A percentile compares a stretch with the other conserved stretches of the same genome.
Conservation (phyloP, 2,329 filamentous ascomycete species). For the Fusarium metavorans region DNA sequence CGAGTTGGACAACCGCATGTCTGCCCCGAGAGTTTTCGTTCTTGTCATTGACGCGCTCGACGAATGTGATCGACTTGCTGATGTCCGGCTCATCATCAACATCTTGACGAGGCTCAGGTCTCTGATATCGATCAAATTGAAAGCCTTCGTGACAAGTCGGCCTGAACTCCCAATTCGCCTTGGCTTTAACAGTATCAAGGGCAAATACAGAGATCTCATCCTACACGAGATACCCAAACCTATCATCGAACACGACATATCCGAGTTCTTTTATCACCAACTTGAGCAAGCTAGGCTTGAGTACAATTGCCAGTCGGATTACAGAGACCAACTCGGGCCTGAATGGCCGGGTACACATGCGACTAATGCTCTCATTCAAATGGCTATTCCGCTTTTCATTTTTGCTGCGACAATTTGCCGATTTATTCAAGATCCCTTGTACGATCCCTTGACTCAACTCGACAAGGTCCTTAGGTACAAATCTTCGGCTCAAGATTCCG, state of each 20-base stretch:
- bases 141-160: conserved; percentile 57
- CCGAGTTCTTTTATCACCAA: conserved; percentile 46
- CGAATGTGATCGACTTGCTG: conserved; percentile 30
- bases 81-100: background rate
- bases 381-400: conserved; percentile 52
- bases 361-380: conserved; percentile 32
- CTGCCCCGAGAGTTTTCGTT: rapidly evolving
- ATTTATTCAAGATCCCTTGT: conserved; percentile 40
- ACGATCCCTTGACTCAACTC: conserved; percentile 41
- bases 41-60: conserved; percentile 51
- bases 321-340: background rate
- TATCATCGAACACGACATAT: conserved; percentile 53
- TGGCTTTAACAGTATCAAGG: conserved; percentile 48
- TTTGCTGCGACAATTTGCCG: conserved; percentile 50
- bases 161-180: conserved; percentile 54
- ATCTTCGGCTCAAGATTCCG: conserved; percentile 4
- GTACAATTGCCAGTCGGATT: conserved; percentile 29
- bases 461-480: conserved; percentile 38
- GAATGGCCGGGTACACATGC: conserved; percentile 20
- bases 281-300: conserved; percentile 45
- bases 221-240: conserved; percentile 51
- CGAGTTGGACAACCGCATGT: rapidly evolving
- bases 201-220: conserved; percentile 35
- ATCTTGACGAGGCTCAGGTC: background rate
- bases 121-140: conserved; percentile 25